phyloP scores from a whole-genome alignment of 1,139 yeast species.

The Yamadazyma diospyri region DNA sequence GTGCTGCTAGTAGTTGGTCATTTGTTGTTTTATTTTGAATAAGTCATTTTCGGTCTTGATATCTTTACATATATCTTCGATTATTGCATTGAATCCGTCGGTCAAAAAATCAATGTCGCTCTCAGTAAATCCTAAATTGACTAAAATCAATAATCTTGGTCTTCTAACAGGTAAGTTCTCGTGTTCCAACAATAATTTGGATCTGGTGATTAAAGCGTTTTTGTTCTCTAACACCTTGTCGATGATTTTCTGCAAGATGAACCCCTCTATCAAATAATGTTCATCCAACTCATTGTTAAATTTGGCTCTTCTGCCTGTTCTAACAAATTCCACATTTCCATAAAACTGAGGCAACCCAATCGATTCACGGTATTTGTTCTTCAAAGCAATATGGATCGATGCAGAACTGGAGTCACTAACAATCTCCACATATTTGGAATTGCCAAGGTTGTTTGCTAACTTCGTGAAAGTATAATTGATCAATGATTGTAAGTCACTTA shows the following conservation, averaged over 20 bases:
- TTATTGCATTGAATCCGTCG: conserved; percentile 16
- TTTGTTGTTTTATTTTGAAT: conserved; percentile 6
- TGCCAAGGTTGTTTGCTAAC: conserved; percentile 17
- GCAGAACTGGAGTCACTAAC: conserved; percentile 65
- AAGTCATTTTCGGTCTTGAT: conserved; percentile 19
- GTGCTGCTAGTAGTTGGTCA: conserved; percentile 2
- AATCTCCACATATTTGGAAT: conserved; percentile 41
- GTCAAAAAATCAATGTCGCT: conserved; percentile 44
- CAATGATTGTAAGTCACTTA: conserved; percentile 26
- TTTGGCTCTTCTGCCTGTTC: conserved; percentile 37
- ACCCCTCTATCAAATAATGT: conserved; percentile 56
- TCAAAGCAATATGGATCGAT: conserved; percentile 57
- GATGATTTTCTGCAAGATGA: conserved; percentile 59
- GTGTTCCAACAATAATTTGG: conserved; percentile 66
- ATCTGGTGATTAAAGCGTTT: conserved; percentile 64
- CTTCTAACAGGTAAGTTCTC: conserved; percentile 69
- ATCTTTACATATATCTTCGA: conserved; percentile 17
- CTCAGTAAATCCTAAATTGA: conserved; percentile 52
- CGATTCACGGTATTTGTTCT: conserved; percentile 37
- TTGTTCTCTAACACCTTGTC: conserved; percentile 48
- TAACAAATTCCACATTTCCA: conserved; percentile 39
- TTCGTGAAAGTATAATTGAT: conserved; percentile 18
- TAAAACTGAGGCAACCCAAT: conserved; percentile 47
- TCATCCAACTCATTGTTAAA: conserved; percentile 34
- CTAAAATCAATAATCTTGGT: conserved; percentile 65